Evolutionary conservation across 108 stramenopile genomes (phyloP).

Genomic region (Nitzschia sp.): DNA sequence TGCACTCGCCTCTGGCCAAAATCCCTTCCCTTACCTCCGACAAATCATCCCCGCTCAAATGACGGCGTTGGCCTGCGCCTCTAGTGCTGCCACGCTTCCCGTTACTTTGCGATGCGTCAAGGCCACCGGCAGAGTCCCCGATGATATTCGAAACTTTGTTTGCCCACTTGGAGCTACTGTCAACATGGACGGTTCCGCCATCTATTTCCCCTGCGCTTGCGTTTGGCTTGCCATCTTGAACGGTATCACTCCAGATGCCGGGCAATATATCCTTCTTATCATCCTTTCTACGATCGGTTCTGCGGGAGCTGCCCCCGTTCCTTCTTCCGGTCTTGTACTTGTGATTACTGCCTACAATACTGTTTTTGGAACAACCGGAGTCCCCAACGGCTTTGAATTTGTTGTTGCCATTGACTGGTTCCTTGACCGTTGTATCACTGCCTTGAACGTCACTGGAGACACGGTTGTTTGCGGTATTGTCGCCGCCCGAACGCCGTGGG

Average conservation of each 20-base stretch:
- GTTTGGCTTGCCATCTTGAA: conserved; percentile 40
- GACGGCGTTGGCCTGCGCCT: conserved; percentile 36
- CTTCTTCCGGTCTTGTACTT: conserved; percentile 18
- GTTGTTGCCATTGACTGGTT: conserved; percentile 40
- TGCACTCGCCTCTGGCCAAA: conserved; percentile 12
- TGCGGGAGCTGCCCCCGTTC: conserved; percentile 45
- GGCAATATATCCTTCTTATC: conserved; percentile 28
- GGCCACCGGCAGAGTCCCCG: conserved; percentile 31
- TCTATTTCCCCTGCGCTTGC: conserved; percentile 29
- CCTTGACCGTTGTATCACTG: conserved; percentile 21
- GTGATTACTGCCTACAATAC: conserved; percentile 30
- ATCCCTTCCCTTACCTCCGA: conserved; percentile 32
- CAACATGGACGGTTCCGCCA: conserved; percentile 44
- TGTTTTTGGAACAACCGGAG: conserved; percentile 25
- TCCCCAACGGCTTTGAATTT: conserved; percentile 24
- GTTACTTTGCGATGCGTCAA: conserved; percentile 33
- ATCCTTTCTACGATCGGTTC: conserved; percentile 32
- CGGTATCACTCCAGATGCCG: conserved; percentile 27
- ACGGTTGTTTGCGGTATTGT: conserved; percentile 18
- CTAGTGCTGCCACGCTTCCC: conserved; percentile 46
- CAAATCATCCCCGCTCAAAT: conserved; percentile 26
- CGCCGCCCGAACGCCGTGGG: conserved; percentile 4
- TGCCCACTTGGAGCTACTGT: conserved; percentile 43
- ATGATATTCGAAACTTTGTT: conserved; percentile 34
- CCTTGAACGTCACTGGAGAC: conserved; percentile 31